These are phyloP conservation scores for Auriscalpium vulgare DNA, from an alignment of 768 basidiomycete genomes.

Conservation along the genomic window DNA sequence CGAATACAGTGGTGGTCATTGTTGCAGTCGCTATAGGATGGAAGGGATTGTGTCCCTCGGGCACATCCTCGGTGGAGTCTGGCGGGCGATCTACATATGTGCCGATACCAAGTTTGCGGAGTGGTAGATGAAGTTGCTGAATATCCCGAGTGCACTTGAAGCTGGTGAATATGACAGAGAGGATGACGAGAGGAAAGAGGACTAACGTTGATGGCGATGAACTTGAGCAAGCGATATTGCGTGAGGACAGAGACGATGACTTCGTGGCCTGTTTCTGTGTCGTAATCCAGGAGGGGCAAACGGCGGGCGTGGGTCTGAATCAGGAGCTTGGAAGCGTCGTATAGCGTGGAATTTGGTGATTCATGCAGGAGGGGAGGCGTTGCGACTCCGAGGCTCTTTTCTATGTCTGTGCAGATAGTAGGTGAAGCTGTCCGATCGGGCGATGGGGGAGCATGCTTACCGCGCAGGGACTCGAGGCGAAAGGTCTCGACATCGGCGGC, in stretches of 20 bases:
- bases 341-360: slow-evolving; percentile 81
- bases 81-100: slow-evolving; percentile 67
- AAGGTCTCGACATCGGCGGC: slow-evolving; percentile 90
- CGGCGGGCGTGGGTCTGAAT: slow-evolving; percentile 95
- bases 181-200: not conserved
- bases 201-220: slow-evolving; percentile 92
- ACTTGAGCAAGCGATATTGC: slow-evolving; percentile 96
- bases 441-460: slow-evolving; percentile 32
- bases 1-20: slow-evolving; percentile 86
- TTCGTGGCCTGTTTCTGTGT: slow-evolving; percentile 91
- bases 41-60: slow-evolving; percentile 61
- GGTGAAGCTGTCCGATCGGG: not conserved
- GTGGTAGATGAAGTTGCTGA: slow-evolving; percentile 65
- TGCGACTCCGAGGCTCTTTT: slow-evolving; percentile 84
- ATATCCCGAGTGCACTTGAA: slow-evolving; percentile 79
- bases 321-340: slow-evolving; percentile 82
- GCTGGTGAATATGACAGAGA: not conserved
- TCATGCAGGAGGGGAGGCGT: slow-evolving; percentile 86
- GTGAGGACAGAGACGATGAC: slow-evolving; percentile 94
- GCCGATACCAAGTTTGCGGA: slow-evolving; percentile 86
- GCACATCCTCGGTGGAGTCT: slow-evolving; percentile 28
- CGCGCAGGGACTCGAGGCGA: slow-evolving; percentile 80
- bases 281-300: slow-evolving; percentile 87
- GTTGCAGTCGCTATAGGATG: slow-evolving; percentile 90
- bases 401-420: slow-evolving; percentile 62